Percentiles rank a stretch among this genome's conserved stretches.
These are phyloP conservation scores for Paecilomyces sp. DNA, from an alignment of 2,329 filamentous ascomycete genomes.

Conservation along the genomic window DNA sequence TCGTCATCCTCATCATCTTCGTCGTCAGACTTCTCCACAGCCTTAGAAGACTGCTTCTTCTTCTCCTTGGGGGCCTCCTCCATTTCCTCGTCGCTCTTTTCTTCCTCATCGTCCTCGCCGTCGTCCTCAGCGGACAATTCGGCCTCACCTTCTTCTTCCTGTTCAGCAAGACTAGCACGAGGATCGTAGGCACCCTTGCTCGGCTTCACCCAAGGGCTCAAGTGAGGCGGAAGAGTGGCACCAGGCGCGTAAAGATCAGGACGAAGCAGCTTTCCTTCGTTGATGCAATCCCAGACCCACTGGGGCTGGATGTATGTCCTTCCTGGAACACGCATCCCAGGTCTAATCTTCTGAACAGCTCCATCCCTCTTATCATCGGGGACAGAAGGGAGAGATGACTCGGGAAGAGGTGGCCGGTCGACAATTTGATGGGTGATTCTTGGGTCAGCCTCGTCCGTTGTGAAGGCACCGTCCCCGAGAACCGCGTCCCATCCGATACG, in stretches of 20 bases:
- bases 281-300: slow-evolving; percentile 97
- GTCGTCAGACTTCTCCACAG: slow-evolving; percentile 30
- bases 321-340: slow-evolving; percentile 75
- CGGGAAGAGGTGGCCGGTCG: slow-evolving; percentile 69
- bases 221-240: slow-evolving; percentile 80
- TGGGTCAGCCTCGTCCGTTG: slow-evolving; percentile 77
- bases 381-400: slow-evolving; percentile 43
- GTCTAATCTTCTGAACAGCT: slow-evolving; percentile 40
- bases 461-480: slow-evolving; percentile 86
- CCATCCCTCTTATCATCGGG: slow-evolving; percentile 39
- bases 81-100: slow-evolving; percentile 32
- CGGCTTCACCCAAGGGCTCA: slow-evolving; percentile 91
- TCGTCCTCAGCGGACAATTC: slow-evolving; percentile 57
- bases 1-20: slow-evolving; percentile 38
- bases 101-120: slow-evolving; percentile 43
- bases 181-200: slow-evolving; percentile 88
- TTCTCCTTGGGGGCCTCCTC: slow-evolving; percentile 26
- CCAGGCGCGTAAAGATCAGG: slow-evolving; percentile 86
- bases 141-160: slow-evolving; percentile 80
- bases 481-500: slow-evolving; percentile 91
- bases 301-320: slow-evolving; percentile 92
- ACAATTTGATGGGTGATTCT: slow-evolving; percentile 95
- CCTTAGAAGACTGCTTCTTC: slow-evolving; percentile 23
- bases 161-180: slow-evolving; percentile 73
- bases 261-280: slow-evolving; percentile 80